These are phyloP conservation scores for Monilinia polystroma DNA, from an alignment of 2,329 filamentous ascomycete genomes.

Conservation along the genomic window DNA sequence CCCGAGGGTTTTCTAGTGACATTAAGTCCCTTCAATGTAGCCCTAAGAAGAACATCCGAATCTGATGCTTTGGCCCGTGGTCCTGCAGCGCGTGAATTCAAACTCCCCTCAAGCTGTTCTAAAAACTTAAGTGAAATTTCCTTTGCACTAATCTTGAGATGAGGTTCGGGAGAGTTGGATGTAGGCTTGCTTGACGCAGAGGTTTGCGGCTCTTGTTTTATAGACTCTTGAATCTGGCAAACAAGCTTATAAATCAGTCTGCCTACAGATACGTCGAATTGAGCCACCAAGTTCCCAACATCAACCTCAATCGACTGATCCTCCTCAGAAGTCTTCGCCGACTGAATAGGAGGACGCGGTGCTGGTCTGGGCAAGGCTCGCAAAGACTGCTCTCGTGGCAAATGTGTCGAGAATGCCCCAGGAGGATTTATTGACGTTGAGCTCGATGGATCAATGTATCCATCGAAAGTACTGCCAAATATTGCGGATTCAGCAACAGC, in stretches of 20 bases:
- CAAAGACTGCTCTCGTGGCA: conserved; percentile 24
- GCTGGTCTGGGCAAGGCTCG: not conserved
- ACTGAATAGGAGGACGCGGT: not conserved
- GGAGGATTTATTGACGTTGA: conserved; percentile 54
- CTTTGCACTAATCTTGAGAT: conserved; percentile 33
- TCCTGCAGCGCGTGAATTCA: conserved; percentile 25
- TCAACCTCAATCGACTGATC: conserved; percentile 36
- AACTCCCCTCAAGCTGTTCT: conserved; percentile 37
- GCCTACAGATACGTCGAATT: conserved; percentile 41
- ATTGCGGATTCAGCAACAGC: conserved; percentile 20
- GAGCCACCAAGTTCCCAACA: conserved; percentile 34
- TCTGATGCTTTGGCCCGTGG: conserved; percentile 21
- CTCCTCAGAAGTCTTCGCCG: not conserved
- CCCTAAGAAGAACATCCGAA: conserved; percentile 37
- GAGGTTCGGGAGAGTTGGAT: conserved; percentile 17
- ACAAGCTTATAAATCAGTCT: conserved; percentile 38
- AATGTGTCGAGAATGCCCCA: conserved; percentile 58
- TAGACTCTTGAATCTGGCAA: conserved; percentile 32
- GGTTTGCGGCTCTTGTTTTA: conserved; percentile 28
- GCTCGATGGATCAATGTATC: conserved; percentile 30
- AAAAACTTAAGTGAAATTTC: conserved; percentile 39
- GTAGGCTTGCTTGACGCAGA: conserved; percentile 21
- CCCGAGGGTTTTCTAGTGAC: conserved; percentile 28
- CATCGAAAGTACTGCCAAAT: conserved; percentile 29
- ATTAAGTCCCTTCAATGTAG: conserved; percentile 35